Evolutionary conservation across 768 basidiomycete species (phyloP).

Genomic region (Chalciporus piperatus): DNA sequence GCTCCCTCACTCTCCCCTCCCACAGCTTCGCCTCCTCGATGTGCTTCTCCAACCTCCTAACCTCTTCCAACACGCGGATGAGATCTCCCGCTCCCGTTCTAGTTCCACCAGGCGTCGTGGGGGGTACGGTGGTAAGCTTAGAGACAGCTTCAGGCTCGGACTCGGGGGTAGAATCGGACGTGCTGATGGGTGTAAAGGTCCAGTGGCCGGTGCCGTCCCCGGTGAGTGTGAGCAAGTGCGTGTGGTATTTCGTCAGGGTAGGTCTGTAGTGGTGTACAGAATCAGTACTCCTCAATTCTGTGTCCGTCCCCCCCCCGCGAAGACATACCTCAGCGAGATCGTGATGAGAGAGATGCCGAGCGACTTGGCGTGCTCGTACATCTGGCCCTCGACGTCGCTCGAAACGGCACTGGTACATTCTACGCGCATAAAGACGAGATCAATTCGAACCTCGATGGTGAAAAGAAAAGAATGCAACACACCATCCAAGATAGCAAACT

Average conservation of each 20-base stretch:
- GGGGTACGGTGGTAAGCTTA: background rate
- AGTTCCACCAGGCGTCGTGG: background rate
- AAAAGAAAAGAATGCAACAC: conserved; percentile 20
- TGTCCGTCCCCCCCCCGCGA: conserved; percentile 56
- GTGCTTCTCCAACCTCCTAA: conserved; percentile 19
- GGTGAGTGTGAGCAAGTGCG: conserved; percentile 72
- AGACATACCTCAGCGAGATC: conserved; percentile 74
- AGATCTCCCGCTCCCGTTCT: conserved; percentile 16
- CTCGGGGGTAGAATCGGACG: background rate
- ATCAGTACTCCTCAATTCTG: background rate
- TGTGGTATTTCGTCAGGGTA: conserved; percentile 85
- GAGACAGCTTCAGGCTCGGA: background rate
- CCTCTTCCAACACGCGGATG: conserved; percentile 27
- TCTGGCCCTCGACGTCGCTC: conserved; percentile 91
- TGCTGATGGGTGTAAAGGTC: conserved; percentile 58
- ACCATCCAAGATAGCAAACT: conserved; percentile 87
- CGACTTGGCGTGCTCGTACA: conserved; percentile 92
- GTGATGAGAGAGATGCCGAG: conserved; percentile 91
- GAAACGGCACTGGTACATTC: conserved; percentile 97
- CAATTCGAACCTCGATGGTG: background rate
- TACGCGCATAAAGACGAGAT: conserved; percentile 24
- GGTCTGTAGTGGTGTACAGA: conserved; percentile 45
- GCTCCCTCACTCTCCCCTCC: conserved; percentile 26
- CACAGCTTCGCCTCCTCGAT: conserved; percentile 25
- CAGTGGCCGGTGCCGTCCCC: conserved; percentile 72